phyloP scores from a whole-genome alignment of 805 yeast species.

The Diddensiella santjacobensis region DNA sequence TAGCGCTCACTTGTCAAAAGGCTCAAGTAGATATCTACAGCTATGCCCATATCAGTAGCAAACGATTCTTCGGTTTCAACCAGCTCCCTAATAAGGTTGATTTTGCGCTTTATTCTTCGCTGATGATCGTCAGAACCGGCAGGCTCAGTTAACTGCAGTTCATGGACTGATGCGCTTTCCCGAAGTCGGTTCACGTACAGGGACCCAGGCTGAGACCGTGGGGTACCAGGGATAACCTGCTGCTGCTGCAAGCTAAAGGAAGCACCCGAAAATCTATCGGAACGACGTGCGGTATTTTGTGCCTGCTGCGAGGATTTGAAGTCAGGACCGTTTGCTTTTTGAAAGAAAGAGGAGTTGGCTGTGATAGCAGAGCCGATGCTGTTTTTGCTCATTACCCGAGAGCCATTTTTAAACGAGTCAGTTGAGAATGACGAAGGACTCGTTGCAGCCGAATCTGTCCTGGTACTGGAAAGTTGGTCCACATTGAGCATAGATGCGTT shows the following conservation, averaged over 20 bases:
- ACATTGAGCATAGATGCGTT: neutral
- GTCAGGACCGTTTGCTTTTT: no score
- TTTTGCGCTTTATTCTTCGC: slow-evolving; percentile 22
- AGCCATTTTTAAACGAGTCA: neutral
- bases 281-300: neutral
- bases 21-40: slow-evolving; percentile 32
- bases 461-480: neutral
- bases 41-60: slow-evolving; percentile 36
- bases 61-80: slow-evolving; percentile 37
- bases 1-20: slow-evolving; percentile 24
- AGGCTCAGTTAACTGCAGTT: neutral
- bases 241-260: neutral
- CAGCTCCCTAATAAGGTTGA: slow-evolving; percentile 35
- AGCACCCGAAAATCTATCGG: neutral
- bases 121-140: slow-evolving; percentile 10
- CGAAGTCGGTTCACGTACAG: slow-evolving; percentile 7
- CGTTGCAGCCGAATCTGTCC: neutral
- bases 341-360: neutral
- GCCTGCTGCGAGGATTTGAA: neutral
- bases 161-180: slow-evolving; percentile 1
- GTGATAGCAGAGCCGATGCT: neutral
- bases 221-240: neutral
- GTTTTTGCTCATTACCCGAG: neutral
- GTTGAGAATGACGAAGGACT: slow-evolving; percentile 1
- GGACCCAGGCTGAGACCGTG: neutral